Evolutionary conservation across 495 filamentous ascomycete genomes (phyloP).

Genomic region (Trichoderma parareesei): DNA sequence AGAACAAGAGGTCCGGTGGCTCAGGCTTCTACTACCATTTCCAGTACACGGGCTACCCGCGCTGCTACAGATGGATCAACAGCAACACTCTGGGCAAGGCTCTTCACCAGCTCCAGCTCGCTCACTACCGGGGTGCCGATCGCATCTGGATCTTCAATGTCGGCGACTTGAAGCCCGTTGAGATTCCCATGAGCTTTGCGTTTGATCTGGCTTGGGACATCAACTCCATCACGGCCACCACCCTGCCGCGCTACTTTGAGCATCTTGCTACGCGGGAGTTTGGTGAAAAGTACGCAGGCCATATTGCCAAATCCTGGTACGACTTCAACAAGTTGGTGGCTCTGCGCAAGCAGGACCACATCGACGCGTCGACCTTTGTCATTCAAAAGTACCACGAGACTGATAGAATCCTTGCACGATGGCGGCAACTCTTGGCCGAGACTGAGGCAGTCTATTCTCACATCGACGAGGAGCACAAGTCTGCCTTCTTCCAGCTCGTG

Average conservation of each 20-base stretch:
- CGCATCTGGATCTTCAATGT: slow-evolving; percentile 73
- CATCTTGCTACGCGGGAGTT: slow-evolving; percentile 54
- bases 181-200: slow-evolving; percentile 61
- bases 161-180: slow-evolving; percentile 63
- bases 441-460: slow-evolving; percentile 50
- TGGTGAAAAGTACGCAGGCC: slow-evolving; percentile 36
- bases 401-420: slow-evolving; percentile 54
- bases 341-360: slow-evolving; percentile 60
- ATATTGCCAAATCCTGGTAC: slow-evolving; percentile 49
- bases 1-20: slow-evolving; percentile 52
- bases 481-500: slow-evolving; percentile 63
- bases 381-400: slow-evolving; percentile 66
- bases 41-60: slow-evolving; percentile 59
- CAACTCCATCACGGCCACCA: slow-evolving; percentile 41
- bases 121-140: slow-evolving; percentile 52
- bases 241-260: slow-evolving; percentile 48
- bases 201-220: slow-evolving; percentile 61
- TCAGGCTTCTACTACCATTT: slow-evolving; percentile 76
- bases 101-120: slow-evolving; percentile 54
- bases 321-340: slow-evolving; percentile 55
- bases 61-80: slow-evolving; percentile 66
- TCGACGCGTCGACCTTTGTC: slow-evolving; percentile 56
- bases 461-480: slow-evolving; percentile 37
- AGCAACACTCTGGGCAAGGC: slow-evolving; percentile 60
- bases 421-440: slow-evolving; percentile 45